These are phyloP conservation scores for Fraxinus xanthoxyloides DNA, from an alignment of 305 asterid genomes.

Conservation along the genomic window DNA sequence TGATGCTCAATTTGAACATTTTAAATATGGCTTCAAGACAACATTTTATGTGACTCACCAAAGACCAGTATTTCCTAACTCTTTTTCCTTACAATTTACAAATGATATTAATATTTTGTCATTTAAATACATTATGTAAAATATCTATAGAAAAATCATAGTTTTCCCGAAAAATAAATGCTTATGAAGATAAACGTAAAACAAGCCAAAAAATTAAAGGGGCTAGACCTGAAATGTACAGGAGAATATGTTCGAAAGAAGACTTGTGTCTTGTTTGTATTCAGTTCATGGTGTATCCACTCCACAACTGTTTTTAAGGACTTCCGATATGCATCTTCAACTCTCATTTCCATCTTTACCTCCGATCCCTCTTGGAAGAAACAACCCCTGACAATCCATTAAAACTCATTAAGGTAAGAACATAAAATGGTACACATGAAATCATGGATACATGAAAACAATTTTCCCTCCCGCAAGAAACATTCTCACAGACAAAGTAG, in stretches of 20 bases:
- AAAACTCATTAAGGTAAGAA: background rate
- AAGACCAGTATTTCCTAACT: background rate
- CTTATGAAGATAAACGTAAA: background rate
- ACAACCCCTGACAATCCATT: constrained; percentile 60
- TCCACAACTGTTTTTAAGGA: constrained; percentile 62
- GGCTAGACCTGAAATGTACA: constrained; percentile 78
- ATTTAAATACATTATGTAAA: background rate
- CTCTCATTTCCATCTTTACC: constrained; percentile 66
- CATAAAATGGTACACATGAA: background rate
- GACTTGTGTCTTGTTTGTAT: constrained; percentile 61
- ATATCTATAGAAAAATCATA: background rate
- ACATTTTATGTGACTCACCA: background rate
- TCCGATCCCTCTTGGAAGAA: constrained; percentile 81
- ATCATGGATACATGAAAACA: background rate
- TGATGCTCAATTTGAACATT: background rate
- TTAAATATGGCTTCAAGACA: background rate
- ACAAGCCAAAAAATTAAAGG: background rate
- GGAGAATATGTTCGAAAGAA: constrained; percentile 86
- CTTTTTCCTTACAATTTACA: background rate
- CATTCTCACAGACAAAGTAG: constrained; percentile 15
- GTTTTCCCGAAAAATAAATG: background rate
- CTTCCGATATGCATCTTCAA: constrained; percentile 63
- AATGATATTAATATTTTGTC: background rate
- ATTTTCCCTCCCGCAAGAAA: constrained; percentile 16
- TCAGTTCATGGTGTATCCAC: constrained; percentile 58